These are phyloP conservation scores for Prunus yedoensis DNA, from an alignment of 331 rosid species.

Conservation along the genomic window DNA sequence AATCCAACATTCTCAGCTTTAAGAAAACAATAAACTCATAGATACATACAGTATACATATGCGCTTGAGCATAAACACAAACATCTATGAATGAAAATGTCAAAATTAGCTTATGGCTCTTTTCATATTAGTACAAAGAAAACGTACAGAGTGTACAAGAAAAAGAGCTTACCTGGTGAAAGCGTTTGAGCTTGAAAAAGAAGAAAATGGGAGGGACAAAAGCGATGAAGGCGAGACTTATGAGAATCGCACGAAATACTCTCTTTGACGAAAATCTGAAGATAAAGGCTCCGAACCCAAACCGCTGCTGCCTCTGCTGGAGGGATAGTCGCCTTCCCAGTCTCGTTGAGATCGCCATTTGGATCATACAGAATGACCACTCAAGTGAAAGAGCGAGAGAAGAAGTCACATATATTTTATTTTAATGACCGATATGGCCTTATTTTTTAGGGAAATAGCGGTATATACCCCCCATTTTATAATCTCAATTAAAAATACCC, in stretches of 20 bases:
- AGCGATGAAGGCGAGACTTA: constrained; percentile 47
- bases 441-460: no score
- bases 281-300: neutral
- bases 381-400: no score
- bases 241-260: constrained; percentile 38
- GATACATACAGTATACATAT: no score
- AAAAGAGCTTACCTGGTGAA: constrained; percentile 44
- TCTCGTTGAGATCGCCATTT: constrained; percentile 23
- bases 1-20: no score
- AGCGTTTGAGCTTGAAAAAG: constrained; percentile 60
- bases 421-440: no score
- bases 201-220: constrained; percentile 72
- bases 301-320: neutral
- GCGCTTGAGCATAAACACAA: no score
- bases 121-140: neutral
- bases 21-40: no score
- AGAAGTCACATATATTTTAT: no score
- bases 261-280: constrained; percentile 35
- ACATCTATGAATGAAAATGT: neutral
- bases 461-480: no score
- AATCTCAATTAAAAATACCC: no score
- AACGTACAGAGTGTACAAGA: no score
- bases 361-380: neutral
- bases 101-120: neutral
- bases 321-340: constrained; percentile 22